Conservation (phyloP, 2,329 filamentous ascomycete species). For the Neopestalotiopsis clavispora region DNA sequence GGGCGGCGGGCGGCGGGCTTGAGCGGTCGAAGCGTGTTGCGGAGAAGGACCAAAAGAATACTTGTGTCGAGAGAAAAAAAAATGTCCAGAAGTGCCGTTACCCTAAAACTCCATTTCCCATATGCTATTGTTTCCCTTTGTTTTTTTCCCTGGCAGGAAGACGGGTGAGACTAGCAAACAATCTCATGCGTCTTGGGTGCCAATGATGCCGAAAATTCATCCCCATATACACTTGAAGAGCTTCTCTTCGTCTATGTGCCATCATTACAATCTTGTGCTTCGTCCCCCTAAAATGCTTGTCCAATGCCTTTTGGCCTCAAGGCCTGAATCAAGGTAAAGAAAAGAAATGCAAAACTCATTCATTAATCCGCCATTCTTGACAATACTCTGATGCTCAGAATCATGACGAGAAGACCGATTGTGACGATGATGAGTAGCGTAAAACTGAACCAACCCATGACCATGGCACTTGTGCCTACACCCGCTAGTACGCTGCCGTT, state of each 20-base stretch:
- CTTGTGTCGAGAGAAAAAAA: not conserved
- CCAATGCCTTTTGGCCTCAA: not conserved
- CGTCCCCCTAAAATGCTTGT: not conserved
- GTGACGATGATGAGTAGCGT: conserved; percentile 92
- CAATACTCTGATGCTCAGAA: conserved; percentile 86
- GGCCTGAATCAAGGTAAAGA: not conserved
- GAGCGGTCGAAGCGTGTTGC: not conserved
- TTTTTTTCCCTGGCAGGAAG: not conserved
- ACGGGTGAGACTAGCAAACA: not conserved
- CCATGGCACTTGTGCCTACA: conserved; percentile 79
- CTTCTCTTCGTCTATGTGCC: not conserved
- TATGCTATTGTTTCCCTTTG: not conserved
- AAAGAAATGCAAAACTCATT: not conserved
- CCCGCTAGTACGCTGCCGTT: conserved; percentile 41
- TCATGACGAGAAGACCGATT: conserved; percentile 94
- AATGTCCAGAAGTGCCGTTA: not conserved
- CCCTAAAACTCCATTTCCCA: not conserved
- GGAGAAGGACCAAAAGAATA: not conserved
- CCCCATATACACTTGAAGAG: not conserved
- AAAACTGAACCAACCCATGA: conserved; percentile 97
- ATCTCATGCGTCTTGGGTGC: not conserved
- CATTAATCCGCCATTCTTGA: conserved; percentile 57
- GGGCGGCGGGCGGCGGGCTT: not conserved
- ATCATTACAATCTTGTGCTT: not conserved
- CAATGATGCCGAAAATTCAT: not conserved